Evolutionary conservation across 148 eudicot genomes (phyloP).

Genomic region (Pharnaceum exiguum): DNA sequence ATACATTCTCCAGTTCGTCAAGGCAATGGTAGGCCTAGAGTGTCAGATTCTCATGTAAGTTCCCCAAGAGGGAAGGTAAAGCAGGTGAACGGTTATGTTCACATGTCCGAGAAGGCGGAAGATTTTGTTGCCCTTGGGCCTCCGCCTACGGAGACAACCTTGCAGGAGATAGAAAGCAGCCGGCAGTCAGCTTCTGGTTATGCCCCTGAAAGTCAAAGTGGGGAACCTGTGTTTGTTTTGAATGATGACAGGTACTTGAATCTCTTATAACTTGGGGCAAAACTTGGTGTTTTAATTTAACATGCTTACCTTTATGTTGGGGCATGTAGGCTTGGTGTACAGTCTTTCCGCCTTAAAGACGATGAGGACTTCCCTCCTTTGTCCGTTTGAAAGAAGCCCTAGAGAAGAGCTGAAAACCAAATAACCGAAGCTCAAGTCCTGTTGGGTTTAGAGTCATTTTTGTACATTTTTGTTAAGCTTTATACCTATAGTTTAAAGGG

Average conservation of each 20-base stretch:
- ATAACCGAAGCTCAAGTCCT: slow-evolving; percentile 3
- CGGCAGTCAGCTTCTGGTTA: slow-evolving; percentile 21
- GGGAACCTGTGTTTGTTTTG: slow-evolving; percentile 20
- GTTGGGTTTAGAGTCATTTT: slow-evolving; percentile 18
- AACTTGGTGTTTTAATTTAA: not conserved
- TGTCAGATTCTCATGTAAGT: slow-evolving; percentile 20
- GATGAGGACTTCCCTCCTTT: slow-evolving; percentile 94
- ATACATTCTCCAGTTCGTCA: slow-evolving; percentile 31
- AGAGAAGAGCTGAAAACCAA: slow-evolving; percentile 9
- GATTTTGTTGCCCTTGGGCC: slow-evolving; percentile 26
- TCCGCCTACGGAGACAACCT: slow-evolving; percentile 9
- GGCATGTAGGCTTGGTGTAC: slow-evolving; percentile 41
- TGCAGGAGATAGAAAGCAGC: slow-evolving; percentile 25
- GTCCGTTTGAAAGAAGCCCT: slow-evolving; percentile 33
- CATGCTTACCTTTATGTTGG: slow-evolving; percentile 10
- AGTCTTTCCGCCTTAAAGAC: slow-evolving; percentile 64
- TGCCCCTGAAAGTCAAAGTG: slow-evolving; percentile 21
- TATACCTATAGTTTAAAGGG: slow-evolving; percentile 19
- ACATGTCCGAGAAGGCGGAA: slow-evolving; percentile 25
- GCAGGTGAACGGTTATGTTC: slow-evolving; percentile 31
- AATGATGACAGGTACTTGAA: slow-evolving; percentile 27
- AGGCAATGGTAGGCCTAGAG: slow-evolving; percentile 22
- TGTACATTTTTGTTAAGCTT: slow-evolving; percentile 20
- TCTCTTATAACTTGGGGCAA: not conserved
- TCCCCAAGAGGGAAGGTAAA: slow-evolving; percentile 36